phyloP scores from a whole-genome alignment of 2,329 filamentous ascomycete genomes.

The Calonectria pseudoturangicola region DNA sequence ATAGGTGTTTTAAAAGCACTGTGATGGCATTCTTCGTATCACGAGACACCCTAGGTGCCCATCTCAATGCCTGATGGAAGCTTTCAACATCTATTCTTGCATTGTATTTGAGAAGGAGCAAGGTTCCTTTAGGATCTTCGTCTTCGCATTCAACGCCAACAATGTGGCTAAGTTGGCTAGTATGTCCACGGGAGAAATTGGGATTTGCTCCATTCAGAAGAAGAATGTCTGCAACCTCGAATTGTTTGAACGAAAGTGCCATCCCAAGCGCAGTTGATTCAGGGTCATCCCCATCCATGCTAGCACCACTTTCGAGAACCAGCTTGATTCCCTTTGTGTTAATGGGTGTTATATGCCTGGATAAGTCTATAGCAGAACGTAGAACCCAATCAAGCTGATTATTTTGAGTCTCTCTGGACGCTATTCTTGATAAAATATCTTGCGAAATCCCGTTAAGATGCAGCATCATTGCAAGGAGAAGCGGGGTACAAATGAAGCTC shows the following conservation, averaged over 20 bases:
- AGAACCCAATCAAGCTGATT: background rate
- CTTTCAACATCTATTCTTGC: background rate
- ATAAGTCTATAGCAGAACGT: background rate
- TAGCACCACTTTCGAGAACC: background rate
- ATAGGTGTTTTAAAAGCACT: background rate
- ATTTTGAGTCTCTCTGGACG: background rate
- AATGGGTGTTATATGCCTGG: background rate
- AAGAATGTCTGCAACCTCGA: background rate
- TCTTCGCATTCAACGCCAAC: background rate
- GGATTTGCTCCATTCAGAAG: background rate
- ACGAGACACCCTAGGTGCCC: background rate
- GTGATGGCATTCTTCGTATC: background rate
- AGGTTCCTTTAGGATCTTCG: background rate
- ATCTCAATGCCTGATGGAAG: background rate
- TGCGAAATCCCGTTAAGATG: background rate
- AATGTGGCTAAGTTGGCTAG: background rate
- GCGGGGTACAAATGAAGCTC: background rate
- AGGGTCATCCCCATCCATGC: background rate
- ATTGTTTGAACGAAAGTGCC: background rate
- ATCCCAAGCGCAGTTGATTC: background rate
- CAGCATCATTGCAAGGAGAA: background rate
- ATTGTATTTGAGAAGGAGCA: background rate
- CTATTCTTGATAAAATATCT: background rate
- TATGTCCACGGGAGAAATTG: background rate
- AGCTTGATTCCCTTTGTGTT: background rate